phyloP scores from a whole-genome alignment of 371 early-diverging fungal species.

The Saksenaea oblongispora region DNA sequence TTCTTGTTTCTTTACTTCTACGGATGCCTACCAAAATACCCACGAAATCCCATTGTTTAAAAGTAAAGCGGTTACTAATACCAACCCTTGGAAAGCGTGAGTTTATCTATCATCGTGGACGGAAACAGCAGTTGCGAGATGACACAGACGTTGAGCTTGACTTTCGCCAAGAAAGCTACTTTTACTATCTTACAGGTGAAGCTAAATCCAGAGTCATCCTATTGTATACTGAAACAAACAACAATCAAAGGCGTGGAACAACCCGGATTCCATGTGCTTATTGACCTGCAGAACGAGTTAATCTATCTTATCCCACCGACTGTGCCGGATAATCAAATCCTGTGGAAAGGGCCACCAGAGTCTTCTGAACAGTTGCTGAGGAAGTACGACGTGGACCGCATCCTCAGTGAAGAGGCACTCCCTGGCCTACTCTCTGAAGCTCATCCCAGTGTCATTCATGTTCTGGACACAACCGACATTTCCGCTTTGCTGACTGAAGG shows the following conservation, averaged over 20 bases:
- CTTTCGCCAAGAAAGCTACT: conserved; percentile 60
- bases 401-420: conserved; percentile 34
- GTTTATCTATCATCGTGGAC: conserved; percentile 42
- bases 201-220: not conserved
- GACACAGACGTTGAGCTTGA: conserved; percentile 57
- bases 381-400: conserved; percentile 54
- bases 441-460: conserved; percentile 35
- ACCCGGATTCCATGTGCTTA: conserved; percentile 53
- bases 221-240: not conserved
- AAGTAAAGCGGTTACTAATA: conserved; percentile 20
- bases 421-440: conserved; percentile 20
- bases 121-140: conserved; percentile 31
- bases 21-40: conserved; percentile 15
- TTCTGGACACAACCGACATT: conserved; percentile 20
- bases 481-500: not conserved
- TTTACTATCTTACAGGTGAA: conserved; percentile 57
- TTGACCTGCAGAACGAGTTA: conserved; percentile 29
- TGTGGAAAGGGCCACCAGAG: conserved; percentile 60
- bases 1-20: not conserved
- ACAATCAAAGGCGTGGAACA: conserved; percentile 41
- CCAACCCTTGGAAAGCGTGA: conserved; percentile 5
- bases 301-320: conserved; percentile 54
- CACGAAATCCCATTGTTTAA: conserved; percentile 27
- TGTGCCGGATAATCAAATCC: conserved; percentile 31
- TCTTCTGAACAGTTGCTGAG: conserved; percentile 29